phyloP scores from a whole-genome alignment of 176 grass and related monocot species.

The Lolium perenne region DNA sequence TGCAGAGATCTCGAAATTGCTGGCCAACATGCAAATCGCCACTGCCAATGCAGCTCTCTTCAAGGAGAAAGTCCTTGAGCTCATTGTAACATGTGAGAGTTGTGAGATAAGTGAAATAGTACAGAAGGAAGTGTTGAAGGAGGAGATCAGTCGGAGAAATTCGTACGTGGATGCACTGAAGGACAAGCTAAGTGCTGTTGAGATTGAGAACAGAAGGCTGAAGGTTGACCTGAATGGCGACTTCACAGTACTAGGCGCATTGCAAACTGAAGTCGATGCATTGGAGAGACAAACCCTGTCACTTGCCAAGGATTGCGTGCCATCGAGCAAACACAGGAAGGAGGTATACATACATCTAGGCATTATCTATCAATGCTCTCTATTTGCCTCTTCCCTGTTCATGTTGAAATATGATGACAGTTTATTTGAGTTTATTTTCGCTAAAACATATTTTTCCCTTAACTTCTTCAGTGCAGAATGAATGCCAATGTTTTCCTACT shows the following conservation, averaged over 20 bases:
- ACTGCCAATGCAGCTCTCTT: constrained; percentile 76
- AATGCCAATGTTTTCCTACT: constrained; percentile 4
- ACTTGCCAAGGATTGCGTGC: constrained; percentile 60
- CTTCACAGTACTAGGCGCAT: constrained; percentile 62
- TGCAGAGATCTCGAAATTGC: constrained; percentile 64
- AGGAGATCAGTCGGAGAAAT: constrained; percentile 76
- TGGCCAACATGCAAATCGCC: constrained; percentile 69
- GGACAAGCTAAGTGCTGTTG: constrained; percentile 71
- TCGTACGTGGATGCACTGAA: constrained; percentile 71
- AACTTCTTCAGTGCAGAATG: not conserved
- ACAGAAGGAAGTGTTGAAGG: constrained; percentile 78
- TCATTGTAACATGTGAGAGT: constrained; percentile 73
- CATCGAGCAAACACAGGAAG: constrained; percentile 60
- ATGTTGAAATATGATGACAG: constrained; percentile 3
- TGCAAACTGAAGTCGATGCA: constrained; percentile 71
- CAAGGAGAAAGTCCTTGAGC: constrained; percentile 84
- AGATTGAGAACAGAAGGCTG: constrained; percentile 80
- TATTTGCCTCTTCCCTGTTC: not conserved
- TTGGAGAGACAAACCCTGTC: constrained; percentile 72
- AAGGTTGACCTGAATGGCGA: constrained; percentile 76
- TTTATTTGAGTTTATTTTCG: constrained; percentile 10
- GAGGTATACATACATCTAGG: constrained; percentile 59
- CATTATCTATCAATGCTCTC: not conserved
- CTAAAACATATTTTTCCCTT: too few relatives aligned
- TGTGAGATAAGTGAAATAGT: constrained; percentile 85